Conservation (phyloP, 495 filamentous ascomycete genomes). For the Penicillium arizonense region DNA sequence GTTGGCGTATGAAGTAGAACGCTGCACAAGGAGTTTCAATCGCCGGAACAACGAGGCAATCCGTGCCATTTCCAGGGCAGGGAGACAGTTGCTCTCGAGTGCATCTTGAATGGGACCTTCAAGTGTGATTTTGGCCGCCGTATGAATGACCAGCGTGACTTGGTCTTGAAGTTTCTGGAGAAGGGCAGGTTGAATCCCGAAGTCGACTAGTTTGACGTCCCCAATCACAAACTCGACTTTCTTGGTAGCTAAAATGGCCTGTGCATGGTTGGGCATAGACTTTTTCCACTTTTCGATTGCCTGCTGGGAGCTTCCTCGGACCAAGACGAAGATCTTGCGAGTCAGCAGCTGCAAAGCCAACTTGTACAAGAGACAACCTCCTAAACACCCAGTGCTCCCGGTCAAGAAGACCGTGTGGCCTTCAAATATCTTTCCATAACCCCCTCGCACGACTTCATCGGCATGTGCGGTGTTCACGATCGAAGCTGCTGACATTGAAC, state of each 20-base stretch:
- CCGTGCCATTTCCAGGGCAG: slow-evolving; percentile 31
- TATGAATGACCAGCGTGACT: slow-evolving; percentile 38
- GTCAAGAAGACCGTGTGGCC: slow-evolving; percentile 36
- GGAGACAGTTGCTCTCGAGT: slow-evolving; percentile 37
- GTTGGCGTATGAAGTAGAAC: slow-evolving; percentile 37
- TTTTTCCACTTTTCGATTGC: slow-evolving; percentile 34
- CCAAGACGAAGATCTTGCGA: slow-evolving; percentile 31
- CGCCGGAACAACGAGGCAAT: slow-evolving; percentile 28
- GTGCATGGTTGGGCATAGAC: slow-evolving; percentile 31
- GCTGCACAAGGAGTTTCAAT: slow-evolving; percentile 34
- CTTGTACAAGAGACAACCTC: slow-evolving; percentile 39
- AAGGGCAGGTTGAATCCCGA: slow-evolving; percentile 21
- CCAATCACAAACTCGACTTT: slow-evolving; percentile 35
- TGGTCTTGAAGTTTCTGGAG: slow-evolving; percentile 22
- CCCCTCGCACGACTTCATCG: slow-evolving; percentile 24
- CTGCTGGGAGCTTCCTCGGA: slow-evolving; percentile 22
- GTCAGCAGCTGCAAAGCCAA: slow-evolving; percentile 35
- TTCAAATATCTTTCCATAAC: slow-evolving; percentile 30
- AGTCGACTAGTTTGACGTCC: slow-evolving; percentile 27
- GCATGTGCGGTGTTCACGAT: slow-evolving; percentile 5
- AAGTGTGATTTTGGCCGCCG: slow-evolving; percentile 37
- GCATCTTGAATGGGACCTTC: slow-evolving; percentile 30
- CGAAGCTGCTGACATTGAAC: slow-evolving; percentile 15
- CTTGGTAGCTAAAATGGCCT: slow-evolving; percentile 25
- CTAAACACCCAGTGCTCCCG: slow-evolving; percentile 37